Percentiles rank a stretch among this genome's conserved stretches.
Conservation (phyloP, 352 stramenopile species). For the Phytopythium sindhum region DNA sequence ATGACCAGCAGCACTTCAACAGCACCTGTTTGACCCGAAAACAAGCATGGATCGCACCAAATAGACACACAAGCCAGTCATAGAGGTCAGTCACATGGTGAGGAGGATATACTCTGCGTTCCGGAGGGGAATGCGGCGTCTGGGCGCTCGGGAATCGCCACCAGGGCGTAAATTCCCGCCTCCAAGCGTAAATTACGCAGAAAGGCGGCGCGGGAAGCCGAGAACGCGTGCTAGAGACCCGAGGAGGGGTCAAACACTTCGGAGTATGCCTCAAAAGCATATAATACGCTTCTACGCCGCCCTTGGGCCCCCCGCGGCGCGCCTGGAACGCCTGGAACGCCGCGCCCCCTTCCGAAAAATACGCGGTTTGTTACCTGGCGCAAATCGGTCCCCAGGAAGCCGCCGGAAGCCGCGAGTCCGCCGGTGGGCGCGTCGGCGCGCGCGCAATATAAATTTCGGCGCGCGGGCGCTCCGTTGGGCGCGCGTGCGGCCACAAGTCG, state of each 20-base stretch:
- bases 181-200: conserved; percentile 24
- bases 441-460: conserved; percentile 34
- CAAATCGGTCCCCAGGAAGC: conserved; percentile 15
- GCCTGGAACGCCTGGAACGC: neutral
- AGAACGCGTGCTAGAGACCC: conserved; percentile 5
- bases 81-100: neutral
- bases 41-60: neutral
- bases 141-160: neutral
- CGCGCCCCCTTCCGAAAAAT: conserved; percentile 26
- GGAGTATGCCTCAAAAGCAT: neutral
- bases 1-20: neutral
- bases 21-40: neutral
- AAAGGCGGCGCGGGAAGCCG: conserved; percentile 1
- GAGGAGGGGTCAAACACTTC: neutral
- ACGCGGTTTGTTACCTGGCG: conserved; percentile 34
- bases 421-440: conserved; percentile 12
- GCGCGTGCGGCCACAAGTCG: conserved; percentile 12
- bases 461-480: conserved; percentile 8
- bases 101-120: neutral
- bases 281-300: neutral
- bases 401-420: conserved; percentile 8
- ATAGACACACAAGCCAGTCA: neutral
- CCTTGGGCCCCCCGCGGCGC: neutral
- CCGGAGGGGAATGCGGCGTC: neutral
- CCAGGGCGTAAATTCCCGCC: conserved; percentile 22